Evolutionary conservation across 169 alveolate genomes (phyloP).

Genomic region (Plasmodium gaboni): DNA sequence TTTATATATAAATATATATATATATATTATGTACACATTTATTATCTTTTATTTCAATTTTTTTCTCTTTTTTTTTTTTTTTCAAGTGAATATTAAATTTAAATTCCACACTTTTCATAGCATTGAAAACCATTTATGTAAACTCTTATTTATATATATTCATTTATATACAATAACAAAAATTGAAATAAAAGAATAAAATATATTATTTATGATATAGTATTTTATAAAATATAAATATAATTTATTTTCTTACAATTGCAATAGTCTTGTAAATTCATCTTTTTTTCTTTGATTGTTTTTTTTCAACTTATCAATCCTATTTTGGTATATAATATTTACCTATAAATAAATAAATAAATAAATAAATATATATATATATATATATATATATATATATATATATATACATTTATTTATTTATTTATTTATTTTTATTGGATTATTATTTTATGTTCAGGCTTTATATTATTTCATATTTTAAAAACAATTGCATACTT

Average conservation of each 20-base stretch:
- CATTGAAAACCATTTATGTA: no score
- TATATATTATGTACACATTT: no score
- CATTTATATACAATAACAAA: background rate
- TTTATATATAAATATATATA: no score
- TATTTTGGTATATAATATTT: constrained; percentile 47
- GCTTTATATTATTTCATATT: background rate
- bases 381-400: background rate
- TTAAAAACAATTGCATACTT: constrained; percentile 16
- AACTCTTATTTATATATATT: no score
- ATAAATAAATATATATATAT: background rate
- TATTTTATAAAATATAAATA: background rate
- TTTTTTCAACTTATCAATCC: constrained; percentile 69
- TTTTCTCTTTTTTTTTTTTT: no score
- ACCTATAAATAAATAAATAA: constrained; percentile 14
- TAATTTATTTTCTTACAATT: constrained; percentile 21
- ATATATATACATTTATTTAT: no score
- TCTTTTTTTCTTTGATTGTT: constrained; percentile 59
- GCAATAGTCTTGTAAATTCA: constrained; percentile 61
- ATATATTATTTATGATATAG: no score
- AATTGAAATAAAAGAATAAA: constrained; percentile 12
- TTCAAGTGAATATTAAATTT: no score
- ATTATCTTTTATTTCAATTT: no score
- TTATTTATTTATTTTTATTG: background rate
- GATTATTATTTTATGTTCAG: background rate
- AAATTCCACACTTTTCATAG: no score